Conservation (phyloP, 2,329 filamentous ascomycete species). For the Coniella lustricola region DNA sequence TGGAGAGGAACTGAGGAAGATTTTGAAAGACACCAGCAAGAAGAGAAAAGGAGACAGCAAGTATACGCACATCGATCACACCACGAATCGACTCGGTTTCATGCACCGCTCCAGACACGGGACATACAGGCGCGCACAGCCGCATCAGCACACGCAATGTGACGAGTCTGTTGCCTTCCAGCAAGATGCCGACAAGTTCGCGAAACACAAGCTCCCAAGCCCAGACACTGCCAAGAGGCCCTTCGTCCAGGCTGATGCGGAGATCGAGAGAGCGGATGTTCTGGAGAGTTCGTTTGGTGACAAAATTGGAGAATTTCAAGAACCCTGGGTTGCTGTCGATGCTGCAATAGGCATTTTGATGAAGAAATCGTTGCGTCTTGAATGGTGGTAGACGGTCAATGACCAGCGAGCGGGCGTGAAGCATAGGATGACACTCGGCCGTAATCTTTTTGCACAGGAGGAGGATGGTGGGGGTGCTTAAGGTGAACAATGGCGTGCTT, state of each 20-base stretch:
- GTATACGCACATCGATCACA: not conserved
- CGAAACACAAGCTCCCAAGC: slow-evolving; percentile 23
- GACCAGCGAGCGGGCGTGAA: slow-evolving; percentile 22
- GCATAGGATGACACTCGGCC: slow-evolving; percentile 24
- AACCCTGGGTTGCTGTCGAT: slow-evolving; percentile 16
- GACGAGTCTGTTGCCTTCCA: slow-evolving; percentile 22
- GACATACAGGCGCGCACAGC: slow-evolving; percentile 15
- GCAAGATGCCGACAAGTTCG: slow-evolving; percentile 23
- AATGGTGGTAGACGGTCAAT: slow-evolving; percentile 31
- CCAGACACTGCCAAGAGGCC: slow-evolving; percentile 20
- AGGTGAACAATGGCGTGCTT: not conserved
- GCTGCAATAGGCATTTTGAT: slow-evolving; percentile 17
- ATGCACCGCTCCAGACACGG: slow-evolving; percentile 1
- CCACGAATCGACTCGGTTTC: not conserved
- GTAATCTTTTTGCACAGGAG: slow-evolving; percentile 30
- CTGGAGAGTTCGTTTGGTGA: slow-evolving; percentile 26
- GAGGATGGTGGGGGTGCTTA: slow-evolving; percentile 27
- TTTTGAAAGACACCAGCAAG: not conserved
- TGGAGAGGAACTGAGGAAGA: not conserved
- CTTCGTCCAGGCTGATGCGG: slow-evolving; percentile 25
- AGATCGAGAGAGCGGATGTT: slow-evolving; percentile 25
- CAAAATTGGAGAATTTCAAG: slow-evolving; percentile 23
- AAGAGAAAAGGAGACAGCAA: no score
- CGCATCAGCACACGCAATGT: slow-evolving; percentile 26
- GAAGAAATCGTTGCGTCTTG: not conserved